Conservation (phyloP, 371 early-diverging fungal species). For the Lichtheimia hyalospora region DNA sequence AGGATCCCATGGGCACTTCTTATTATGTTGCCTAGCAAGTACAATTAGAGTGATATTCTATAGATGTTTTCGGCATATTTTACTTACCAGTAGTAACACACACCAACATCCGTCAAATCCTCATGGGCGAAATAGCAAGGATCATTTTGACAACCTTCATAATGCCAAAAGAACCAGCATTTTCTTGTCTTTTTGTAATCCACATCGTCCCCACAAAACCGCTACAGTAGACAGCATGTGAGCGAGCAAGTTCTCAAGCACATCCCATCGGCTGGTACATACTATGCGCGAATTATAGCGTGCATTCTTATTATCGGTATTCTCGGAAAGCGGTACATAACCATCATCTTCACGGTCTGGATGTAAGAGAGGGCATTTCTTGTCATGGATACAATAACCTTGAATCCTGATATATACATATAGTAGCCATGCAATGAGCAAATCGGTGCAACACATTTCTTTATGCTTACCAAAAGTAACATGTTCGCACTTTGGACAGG, state of each 20-base stretch:
- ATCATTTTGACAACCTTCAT: constrained; percentile 31
- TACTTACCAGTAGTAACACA: constrained; percentile 6
- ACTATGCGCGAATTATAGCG: no score
- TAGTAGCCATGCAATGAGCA: no score
- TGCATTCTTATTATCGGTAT: no score
- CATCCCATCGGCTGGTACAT: no score
- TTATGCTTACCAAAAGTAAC: constrained; percentile 63
- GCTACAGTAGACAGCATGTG: not conserved
- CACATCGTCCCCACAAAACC: not conserved
- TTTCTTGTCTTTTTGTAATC: not conserved
- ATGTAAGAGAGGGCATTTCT: no score
- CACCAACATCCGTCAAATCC: constrained; percentile 35
- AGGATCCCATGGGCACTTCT: not conserved
- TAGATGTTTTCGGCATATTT: constrained; percentile 17
- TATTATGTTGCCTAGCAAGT: not conserved
- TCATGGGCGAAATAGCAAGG: constrained; percentile 60
- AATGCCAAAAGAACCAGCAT: not conserved
- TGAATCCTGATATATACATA: constrained; percentile 36
- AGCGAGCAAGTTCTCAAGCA: no score
- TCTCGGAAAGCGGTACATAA: no score
- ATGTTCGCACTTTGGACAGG: constrained; percentile 51
- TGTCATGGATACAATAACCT: constrained; percentile 55
- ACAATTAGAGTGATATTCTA: no score
- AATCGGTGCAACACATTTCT: no score
- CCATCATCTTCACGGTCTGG: no score